Percentiles rank a stretch among this genome's conserved stretches.
Conservation (phyloP, 306 rosid genomes). For the Begonia loranthoides region DNA sequence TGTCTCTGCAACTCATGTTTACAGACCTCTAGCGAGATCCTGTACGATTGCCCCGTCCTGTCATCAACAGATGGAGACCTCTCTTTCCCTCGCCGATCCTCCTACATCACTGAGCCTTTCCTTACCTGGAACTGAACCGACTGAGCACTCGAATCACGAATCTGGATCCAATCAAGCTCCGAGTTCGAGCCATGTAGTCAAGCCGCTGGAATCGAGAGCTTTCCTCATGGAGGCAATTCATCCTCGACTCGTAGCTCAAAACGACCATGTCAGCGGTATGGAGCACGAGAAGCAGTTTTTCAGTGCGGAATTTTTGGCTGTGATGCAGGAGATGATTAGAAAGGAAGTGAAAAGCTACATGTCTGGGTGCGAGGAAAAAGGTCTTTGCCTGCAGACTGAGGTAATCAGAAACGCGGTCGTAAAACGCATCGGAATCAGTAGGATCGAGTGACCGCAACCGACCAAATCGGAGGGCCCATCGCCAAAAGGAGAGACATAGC, state of each 20-base stretch:
- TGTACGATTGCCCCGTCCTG: constrained; percentile 5
- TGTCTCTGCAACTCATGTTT: constrained; percentile 8
- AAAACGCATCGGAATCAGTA: constrained; percentile 44
- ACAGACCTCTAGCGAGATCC: constrained; percentile 10
- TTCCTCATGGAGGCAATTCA: background rate
- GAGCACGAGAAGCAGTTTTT: constrained; percentile 37
- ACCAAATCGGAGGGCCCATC: too few relatives aligned
- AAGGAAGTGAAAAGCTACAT: constrained; percentile 65
- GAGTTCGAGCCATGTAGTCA: constrained; percentile 6
- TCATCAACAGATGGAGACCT: constrained; percentile 14
- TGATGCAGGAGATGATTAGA: constrained; percentile 74
- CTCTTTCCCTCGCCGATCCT: constrained; percentile 32
- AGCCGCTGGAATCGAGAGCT: background rate
- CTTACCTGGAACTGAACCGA: constrained; percentile 41
- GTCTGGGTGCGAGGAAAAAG: constrained; percentile 55
- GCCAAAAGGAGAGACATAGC: too few relatives aligned
- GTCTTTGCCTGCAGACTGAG: constrained; percentile 37
- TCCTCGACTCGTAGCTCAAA: background rate
- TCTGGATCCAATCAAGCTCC: constrained; percentile 3
- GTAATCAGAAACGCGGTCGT: constrained; percentile 45
- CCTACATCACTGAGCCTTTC: constrained; percentile 54
- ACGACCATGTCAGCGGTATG: background rate
- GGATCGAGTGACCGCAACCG: constrained; percentile 22
- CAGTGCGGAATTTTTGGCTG: constrained; percentile 40
- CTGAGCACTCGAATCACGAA: constrained; percentile 6